These are phyloP conservation scores for Posidonia australis DNA, from an alignment of 106 monocot species.

Conservation along the genomic window DNA sequence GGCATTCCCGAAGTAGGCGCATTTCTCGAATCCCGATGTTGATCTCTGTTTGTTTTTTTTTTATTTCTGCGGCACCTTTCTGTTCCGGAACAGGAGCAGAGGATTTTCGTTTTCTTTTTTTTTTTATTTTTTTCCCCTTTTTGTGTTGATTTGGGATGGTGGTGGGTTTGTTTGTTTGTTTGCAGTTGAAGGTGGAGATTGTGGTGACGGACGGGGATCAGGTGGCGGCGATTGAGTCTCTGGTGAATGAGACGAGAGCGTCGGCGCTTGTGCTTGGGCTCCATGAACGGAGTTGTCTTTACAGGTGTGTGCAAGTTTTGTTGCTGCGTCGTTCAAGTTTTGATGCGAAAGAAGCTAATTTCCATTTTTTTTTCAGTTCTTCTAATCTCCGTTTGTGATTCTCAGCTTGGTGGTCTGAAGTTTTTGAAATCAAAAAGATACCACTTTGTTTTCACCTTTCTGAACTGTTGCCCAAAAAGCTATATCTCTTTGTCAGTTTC, in stretches of 20 bases:
- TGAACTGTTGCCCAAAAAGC: no score
- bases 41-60: background rate
- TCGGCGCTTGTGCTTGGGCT: conserved; percentile 70
- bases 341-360: background rate
- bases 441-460: no score
- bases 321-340: background rate
- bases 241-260: conserved; percentile 52
- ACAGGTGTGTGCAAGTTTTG: conserved; percentile 33
- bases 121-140: background rate
- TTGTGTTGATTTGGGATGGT: background rate
- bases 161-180: conserved; percentile 1
- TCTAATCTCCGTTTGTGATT: background rate
- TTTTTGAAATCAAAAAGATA: no score
- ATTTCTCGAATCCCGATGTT: background rate
- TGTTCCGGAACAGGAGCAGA: no score
- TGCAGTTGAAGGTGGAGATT: conserved; percentile 89
- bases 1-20: conserved; percentile 54
- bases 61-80: no score
- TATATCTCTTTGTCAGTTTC: no score
- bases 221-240: conserved; percentile 33
- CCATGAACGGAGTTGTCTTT: conserved; percentile 79
- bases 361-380: background rate
- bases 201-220: conserved; percentile 77
- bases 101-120: background rate
- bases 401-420: no score